A percentile compares a stretch with the other conserved stretches of the same genome.
phyloP scores from a whole-genome alignment of 495 filamentous ascomycete genomes.

The Geopyxis carbonaria region DNA sequence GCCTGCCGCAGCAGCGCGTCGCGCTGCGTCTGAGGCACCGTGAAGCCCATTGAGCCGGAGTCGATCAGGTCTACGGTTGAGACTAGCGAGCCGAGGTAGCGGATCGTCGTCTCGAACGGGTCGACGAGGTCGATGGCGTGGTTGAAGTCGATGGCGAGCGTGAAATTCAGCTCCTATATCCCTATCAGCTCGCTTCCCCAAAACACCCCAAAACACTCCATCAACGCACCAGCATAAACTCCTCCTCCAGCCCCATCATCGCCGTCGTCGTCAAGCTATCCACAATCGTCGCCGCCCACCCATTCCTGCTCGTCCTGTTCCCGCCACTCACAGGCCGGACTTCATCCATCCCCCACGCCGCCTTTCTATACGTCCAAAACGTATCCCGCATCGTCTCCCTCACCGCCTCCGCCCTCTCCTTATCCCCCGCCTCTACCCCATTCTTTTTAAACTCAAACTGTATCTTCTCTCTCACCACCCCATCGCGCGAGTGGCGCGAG shows the following conservation, averaged over 20 bases:
- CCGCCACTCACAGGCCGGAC: slow-evolving; percentile 18
- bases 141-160: slow-evolving; percentile 18
- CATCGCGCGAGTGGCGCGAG: neutral
- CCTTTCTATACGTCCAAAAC: slow-evolving; percentile 23
- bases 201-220: neutral
- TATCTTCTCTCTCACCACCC: no score
- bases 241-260: slow-evolving; percentile 24
- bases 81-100: slow-evolving; percentile 23
- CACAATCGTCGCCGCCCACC: slow-evolving; percentile 24
- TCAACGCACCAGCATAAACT: slow-evolving; percentile 19
- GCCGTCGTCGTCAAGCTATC: slow-evolving; percentile 24
- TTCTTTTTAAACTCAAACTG: slow-evolving; percentile 19
- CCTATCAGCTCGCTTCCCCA: neutral
- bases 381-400: slow-evolving; percentile 18
- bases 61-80: slow-evolving; percentile 24
- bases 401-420: slow-evolving; percentile 34
- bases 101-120: slow-evolving; percentile 26
- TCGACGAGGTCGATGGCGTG: slow-evolving; percentile 19
- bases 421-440: slow-evolving; percentile 34
- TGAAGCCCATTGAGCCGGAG: slow-evolving; percentile 6
- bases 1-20: slow-evolving; percentile 17
- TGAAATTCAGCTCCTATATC: slow-evolving; percentile 20
- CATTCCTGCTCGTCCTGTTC: slow-evolving; percentile 20
- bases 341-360: slow-evolving; percentile 24
- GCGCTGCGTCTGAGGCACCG: slow-evolving; percentile 11